Conservation (phyloP, 2,329 filamentous ascomycete genomes). For the Karstenula rhodostoma region DNA sequence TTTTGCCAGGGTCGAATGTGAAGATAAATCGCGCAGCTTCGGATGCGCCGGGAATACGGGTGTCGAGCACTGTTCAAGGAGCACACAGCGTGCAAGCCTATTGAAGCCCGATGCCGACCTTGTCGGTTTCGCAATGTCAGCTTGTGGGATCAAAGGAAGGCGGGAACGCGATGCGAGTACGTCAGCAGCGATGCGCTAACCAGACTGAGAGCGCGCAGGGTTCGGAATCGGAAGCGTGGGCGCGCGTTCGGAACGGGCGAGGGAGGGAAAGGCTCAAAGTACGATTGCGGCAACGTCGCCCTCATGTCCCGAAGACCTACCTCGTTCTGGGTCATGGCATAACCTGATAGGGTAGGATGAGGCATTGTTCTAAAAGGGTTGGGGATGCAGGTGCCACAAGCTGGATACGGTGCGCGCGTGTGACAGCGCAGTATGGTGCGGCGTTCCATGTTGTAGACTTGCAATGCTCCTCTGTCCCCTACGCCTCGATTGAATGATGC, state of each 20-base stretch:
- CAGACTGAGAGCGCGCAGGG: neutral
- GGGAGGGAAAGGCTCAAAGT: neutral
- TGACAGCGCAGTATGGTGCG: neutral
- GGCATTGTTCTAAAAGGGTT: neutral
- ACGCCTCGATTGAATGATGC: neutral
- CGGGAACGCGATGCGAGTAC: neutral
- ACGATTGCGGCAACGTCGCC: neutral
- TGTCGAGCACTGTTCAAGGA: neutral
- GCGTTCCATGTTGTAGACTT: neutral
- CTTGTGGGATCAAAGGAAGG: neutral
- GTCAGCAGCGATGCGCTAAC: neutral
- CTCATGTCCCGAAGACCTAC: neutral
- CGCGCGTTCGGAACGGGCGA: neutral
- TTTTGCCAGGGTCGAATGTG: neutral
- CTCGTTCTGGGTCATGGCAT: neutral
- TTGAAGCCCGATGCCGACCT: neutral
- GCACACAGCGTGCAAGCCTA: neutral
- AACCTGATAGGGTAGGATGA: neutral
- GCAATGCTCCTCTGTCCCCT: neutral
- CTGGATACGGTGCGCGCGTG: neutral
- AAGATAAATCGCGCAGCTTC: conserved; percentile 1
- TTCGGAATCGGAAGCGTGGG: neutral
- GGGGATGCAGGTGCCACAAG: neutral
- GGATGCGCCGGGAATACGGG: neutral
- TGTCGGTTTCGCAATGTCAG: neutral